A percentile compares a stretch with the other conserved stretches of the same genome.
Evolutionary conservation across 176 grass and related monocot genomes (phyloP).

Genomic region (Eragrostis curvula): DNA sequence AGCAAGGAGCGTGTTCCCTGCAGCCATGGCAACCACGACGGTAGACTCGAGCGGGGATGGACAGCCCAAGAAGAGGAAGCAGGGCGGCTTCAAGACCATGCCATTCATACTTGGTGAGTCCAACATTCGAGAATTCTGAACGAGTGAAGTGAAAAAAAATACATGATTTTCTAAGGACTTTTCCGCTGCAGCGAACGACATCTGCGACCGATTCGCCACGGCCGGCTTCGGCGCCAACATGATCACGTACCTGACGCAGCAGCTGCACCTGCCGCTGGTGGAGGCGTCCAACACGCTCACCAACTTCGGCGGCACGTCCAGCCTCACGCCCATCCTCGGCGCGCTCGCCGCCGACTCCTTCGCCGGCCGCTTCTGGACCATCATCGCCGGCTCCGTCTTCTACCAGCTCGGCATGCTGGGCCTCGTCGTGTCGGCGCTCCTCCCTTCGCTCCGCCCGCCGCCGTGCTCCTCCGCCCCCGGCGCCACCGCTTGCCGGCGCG

Average conservation of each 20-base stretch:
- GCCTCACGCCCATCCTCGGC: slow-evolving; percentile 66
- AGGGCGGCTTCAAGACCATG: slow-evolving; percentile 71
- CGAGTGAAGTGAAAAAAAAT: not conserved
- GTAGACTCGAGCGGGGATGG: slow-evolving; percentile 24
- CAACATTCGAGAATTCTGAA: not conserved
- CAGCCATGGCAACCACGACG: slow-evolving; percentile 3
- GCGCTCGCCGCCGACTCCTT: slow-evolving; percentile 68
- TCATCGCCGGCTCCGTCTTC: slow-evolving; percentile 56
- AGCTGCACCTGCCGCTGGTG: slow-evolving; percentile 71
- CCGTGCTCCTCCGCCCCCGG: slow-evolving; percentile 19
- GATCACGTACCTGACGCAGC: slow-evolving; percentile 77
- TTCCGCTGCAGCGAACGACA: slow-evolving; percentile 55
- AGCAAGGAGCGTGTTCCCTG: not conserved
- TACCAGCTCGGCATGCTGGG: slow-evolving; percentile 64
- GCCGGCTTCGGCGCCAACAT: slow-evolving; percentile 60
- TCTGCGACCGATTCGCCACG: slow-evolving; percentile 66
- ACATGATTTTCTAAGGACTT: not conserved
- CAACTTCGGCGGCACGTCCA: slow-evolving; percentile 67
- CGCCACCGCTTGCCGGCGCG: slow-evolving; percentile 14
- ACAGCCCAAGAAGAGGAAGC: slow-evolving; percentile 44
- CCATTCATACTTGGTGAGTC: slow-evolving; percentile 71
- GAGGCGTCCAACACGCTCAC: slow-evolving; percentile 75
- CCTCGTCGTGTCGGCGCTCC: slow-evolving; percentile 55
- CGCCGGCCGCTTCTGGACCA: slow-evolving; percentile 73
- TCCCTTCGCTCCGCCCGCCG: slow-evolving; percentile 45